phyloP scores from a whole-genome alignment of 2,329 filamentous ascomycete species.

The Aspergillus pseudoglaucus region DNA sequence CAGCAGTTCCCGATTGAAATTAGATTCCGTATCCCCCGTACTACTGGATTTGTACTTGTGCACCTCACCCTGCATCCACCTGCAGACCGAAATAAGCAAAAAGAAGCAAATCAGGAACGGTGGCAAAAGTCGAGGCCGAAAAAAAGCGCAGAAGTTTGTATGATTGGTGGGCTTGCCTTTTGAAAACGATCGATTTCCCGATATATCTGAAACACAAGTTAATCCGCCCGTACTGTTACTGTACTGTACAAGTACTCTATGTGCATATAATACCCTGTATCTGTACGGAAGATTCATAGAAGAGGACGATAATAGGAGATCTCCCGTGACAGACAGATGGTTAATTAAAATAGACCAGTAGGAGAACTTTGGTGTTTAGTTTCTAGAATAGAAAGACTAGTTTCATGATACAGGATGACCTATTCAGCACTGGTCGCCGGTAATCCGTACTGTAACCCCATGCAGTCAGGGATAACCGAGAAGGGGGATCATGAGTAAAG shows the following conservation, averaged over 20 bases:
- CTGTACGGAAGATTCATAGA: not conserved
- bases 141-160: not conserved
- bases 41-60: not conserved
- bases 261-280: not conserved
- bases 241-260: not conserved
- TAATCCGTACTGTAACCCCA: not conserved
- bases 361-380: not conserved
- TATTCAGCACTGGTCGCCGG: not conserved
- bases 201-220: not conserved
- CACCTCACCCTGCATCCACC: no score
- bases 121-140: not conserved
- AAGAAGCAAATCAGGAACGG: no score
- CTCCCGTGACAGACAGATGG: not conserved
- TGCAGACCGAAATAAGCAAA: no score
- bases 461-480: not conserved
- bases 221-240: not conserved
- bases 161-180: not conserved
- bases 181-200: not conserved
- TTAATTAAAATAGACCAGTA: not conserved
- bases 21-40: no score
- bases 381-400: not conserved
- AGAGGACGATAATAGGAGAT: not conserved
- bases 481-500: not conserved
- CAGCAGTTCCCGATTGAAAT: no score
- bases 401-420: not conserved